Percentiles rank a stretch among this genome's conserved stretches.
These are phyloP conservation scores for Caloboletus firmus DNA, from an alignment of 1,284 basidiomycete genomes.

Conservation along the genomic window DNA sequence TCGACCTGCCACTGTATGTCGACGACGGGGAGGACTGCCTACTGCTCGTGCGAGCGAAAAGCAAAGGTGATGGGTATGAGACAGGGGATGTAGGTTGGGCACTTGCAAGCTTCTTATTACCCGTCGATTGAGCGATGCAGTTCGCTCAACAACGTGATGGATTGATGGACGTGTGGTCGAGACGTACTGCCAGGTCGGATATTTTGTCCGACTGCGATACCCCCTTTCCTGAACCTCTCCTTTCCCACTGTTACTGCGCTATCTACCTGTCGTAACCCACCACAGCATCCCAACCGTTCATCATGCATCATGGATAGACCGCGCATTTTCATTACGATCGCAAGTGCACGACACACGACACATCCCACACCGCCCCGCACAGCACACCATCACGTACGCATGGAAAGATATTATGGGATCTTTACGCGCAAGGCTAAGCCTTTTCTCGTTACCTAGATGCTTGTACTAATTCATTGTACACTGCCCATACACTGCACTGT, in stretches of 20 bases:
- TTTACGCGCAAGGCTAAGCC: slow-evolving; percentile 2
- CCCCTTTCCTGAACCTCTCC: slow-evolving; percentile 1
- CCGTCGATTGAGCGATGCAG: slow-evolving; percentile 39
- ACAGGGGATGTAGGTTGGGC: slow-evolving; percentile 67
- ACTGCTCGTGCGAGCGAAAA: slow-evolving; percentile 54
- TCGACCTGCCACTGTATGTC: slow-evolving; percentile 68
- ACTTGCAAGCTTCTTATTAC: slow-evolving; percentile 74
- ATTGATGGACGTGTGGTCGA: slow-evolving; percentile 9
- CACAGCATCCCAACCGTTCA: not conserved
- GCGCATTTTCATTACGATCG: not conserved
- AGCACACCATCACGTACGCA: slow-evolving; percentile 1
- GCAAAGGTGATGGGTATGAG: slow-evolving; percentile 26
- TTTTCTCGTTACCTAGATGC: not conserved
- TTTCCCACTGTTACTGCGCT: slow-evolving; percentile 9
- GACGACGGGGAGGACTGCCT: slow-evolving; percentile 81
- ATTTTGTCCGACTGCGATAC: slow-evolving; percentile 18
- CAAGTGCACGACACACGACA: not conserved
- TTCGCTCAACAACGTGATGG: slow-evolving; percentile 2
- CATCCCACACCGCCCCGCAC: not conserved
- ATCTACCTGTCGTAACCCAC: slow-evolving; percentile 16
- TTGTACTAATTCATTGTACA: too few relatives aligned
- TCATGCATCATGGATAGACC: slow-evolving; percentile 2
- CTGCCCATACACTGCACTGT: too few relatives aligned
- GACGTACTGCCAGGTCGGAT: slow-evolving; percentile 4
- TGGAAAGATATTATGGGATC: too few relatives aligned